Evolutionary conservation across 108 stramenopile genomes (phyloP).

Genomic region (Schizochytrium sp.): DNA sequence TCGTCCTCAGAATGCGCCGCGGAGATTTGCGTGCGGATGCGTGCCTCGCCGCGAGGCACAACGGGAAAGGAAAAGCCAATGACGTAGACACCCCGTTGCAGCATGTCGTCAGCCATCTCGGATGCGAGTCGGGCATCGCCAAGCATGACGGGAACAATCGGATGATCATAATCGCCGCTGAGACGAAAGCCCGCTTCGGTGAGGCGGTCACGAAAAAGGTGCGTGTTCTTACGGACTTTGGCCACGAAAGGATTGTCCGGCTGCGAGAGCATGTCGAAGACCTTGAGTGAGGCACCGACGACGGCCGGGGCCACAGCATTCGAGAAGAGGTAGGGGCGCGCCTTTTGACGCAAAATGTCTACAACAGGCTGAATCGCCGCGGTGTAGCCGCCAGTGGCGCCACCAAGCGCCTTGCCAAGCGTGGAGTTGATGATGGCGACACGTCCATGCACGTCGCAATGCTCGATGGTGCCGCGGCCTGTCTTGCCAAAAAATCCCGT

Average conservation of each 20-base stretch:
- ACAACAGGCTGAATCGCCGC: conserved; percentile 19
- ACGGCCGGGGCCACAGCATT: conserved; percentile 34
- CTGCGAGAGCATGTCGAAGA: conserved; percentile 27
- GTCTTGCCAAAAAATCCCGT: conserved; percentile 36
- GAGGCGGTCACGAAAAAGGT: conserved; percentile 18
- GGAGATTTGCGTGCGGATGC: conserved; percentile 28
- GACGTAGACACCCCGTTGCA: conserved; percentile 34
- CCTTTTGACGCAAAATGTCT: conserved; percentile 29
- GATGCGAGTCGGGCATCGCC: conserved; percentile 35
- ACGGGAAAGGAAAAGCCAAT: conserved; percentile 33
- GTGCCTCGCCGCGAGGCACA: conserved; percentile 32
- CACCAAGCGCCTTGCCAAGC: conserved; percentile 41
- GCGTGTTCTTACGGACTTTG: conserved; percentile 16
- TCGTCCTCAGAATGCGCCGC: conserved; percentile 31
- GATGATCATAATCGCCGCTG: conserved; percentile 16
- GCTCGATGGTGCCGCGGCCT: conserved; percentile 31
- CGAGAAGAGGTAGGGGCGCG: conserved; percentile 38
- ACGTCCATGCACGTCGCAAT: conserved; percentile 28
- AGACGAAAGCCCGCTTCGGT: conserved; percentile 27
- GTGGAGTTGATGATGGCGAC: conserved; percentile 39
- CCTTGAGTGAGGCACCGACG: conserved; percentile 29
- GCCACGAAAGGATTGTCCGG: conserved; percentile 17
- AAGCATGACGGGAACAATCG: conserved; percentile 40
- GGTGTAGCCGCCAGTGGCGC: conserved; percentile 43
- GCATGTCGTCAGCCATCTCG: conserved; percentile 23